Percentiles rank a stretch among this genome's conserved stretches.
phyloP scores from a whole-genome alignment of 768 basidiomycete genomes.

The Serpula lacrymans region DNA sequence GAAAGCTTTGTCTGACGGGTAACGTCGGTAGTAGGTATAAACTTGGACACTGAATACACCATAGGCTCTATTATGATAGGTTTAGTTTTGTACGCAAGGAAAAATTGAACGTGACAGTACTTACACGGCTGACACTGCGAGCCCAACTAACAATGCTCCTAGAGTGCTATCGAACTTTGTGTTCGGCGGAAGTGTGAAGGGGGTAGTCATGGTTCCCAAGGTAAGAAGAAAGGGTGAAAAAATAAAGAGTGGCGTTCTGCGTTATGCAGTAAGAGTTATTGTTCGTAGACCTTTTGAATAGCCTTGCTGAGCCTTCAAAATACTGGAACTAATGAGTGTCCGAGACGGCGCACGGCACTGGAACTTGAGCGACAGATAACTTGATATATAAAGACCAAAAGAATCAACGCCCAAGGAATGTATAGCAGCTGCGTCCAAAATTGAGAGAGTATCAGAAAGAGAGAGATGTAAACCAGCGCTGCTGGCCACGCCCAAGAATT shows the following conservation, averaged over 20 bases:
- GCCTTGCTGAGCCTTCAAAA: conserved; percentile 4
- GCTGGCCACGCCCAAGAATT: too few species aligned
- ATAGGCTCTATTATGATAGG: conserved; percentile 34
- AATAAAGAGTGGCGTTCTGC: conserved; percentile 1
- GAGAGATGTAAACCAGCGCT: too few species aligned
- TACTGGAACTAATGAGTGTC: too few species aligned
- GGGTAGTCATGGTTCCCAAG: conserved; percentile 13
- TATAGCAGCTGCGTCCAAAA: too few species aligned
- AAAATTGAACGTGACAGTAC: conserved; percentile 8
- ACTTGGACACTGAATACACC: conserved; percentile 54
- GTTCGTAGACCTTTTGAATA: conserved; percentile 8
- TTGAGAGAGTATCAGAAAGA: too few species aligned
- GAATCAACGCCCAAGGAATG: too few species aligned
- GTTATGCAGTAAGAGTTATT: neutral
- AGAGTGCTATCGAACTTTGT: conserved; percentile 44
- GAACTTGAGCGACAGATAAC: too few species aligned
- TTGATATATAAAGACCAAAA: too few species aligned
- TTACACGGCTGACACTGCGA: conserved; percentile 42
- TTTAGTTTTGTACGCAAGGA: neutral
- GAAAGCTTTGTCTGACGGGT: conserved; percentile 46
- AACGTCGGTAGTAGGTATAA: conserved; percentile 52
- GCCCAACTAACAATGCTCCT: conserved; percentile 60
- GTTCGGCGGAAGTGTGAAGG: neutral
- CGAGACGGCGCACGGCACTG: too few species aligned
- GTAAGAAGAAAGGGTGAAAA: neutral